Base-by-base conservation (phyloP, 1,284 basidiomycete genomes). In the Vanrija pseudolonga region DNA sequence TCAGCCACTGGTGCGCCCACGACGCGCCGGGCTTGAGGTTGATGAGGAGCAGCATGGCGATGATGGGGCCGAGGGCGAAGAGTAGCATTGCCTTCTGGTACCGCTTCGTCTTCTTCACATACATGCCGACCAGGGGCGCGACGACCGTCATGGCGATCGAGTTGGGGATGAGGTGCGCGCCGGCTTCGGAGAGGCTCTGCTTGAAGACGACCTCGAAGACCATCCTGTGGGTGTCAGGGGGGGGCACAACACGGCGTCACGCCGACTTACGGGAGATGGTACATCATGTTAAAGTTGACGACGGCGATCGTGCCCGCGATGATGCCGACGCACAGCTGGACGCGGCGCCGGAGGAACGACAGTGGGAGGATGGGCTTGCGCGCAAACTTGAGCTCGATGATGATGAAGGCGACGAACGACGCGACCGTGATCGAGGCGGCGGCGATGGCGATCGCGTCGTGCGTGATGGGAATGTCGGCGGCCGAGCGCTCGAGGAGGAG, bases 281-380 rank as follows among this genome's bases (percentile, higher is more conserved):
- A 67, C n/a, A 62, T 45, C 66, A 65, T 65, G 53, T 67, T 68
- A 51, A 66, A 66, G 55, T 66, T 68, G 32, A 66, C 66, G 8
- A 66, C 59, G 7, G 66, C 66, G 17, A 68, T 62, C 9, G 62
- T 38, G 8, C 51, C 55, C 0, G 62, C 51, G 18, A 68, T 68
- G 51, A 66, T 57, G 14, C 66, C 64, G 4, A 64, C 60, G 23
- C 62, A 68, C 8, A 68, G 56, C 6, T 58, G 56, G 3, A 60
- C 62, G 3, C 63, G 57, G 9, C 58, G 48, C 15, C 38, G 24
- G 2, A 67, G 50, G 12, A 68, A 45, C 3, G 61, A 52, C 6
- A 68, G 57, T 1, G 67, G 63, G n/a, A 68, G 55, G 6, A 68
- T 59, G 5, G 66, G 66, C 36, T 58, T 56, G 8, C 20, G 18